phyloP scores from a whole-genome alignment of 2,329 filamentous ascomycete genomes.

The Sporothrix humicola region DNA sequence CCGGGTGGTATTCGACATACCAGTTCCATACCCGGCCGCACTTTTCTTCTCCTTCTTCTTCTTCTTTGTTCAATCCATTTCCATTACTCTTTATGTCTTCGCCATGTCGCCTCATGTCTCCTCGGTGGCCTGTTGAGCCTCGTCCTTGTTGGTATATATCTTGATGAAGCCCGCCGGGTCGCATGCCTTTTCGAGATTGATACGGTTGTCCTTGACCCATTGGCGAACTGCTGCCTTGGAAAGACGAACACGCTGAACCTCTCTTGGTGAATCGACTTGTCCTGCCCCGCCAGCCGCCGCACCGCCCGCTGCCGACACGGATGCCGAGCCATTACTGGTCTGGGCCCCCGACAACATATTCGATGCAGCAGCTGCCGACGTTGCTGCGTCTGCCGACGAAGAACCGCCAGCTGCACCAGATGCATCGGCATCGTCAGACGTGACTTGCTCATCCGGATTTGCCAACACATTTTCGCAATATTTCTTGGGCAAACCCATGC shows the following conservation, averaged over 20 bases:
- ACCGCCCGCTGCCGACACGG: background rate
- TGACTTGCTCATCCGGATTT: background rate
- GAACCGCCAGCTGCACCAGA: background rate
- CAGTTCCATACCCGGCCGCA: background rate
- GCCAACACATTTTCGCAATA: constrained; percentile 30
- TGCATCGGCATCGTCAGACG: background rate
- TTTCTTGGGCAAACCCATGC: constrained; percentile 49
- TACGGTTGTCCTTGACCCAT: constrained; percentile 68
- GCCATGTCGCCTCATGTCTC: constrained; percentile 41
- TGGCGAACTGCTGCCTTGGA: constrained; percentile 64
- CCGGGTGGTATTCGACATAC: background rate
- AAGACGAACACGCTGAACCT: constrained; percentile 56
- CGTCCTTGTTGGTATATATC: constrained; percentile 61
- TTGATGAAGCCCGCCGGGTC: constrained; percentile 76
- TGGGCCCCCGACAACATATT: background rate
- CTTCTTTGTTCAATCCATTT: background rate
- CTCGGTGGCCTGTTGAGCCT: constrained; percentile 45
- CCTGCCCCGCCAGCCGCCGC: background rate
- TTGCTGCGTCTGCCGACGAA: constrained; percentile 31
- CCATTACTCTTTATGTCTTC: constrained; percentile 3
- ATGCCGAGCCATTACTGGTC: background rate
- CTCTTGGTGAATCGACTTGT: constrained; percentile 40
- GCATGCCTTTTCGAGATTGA: constrained; percentile 70
- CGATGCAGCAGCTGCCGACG: constrained; percentile 4
- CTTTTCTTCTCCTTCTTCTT: background rate